phyloP scores from a whole-genome alignment of 192 early-diverging fungal genomes.

The Rhizophagus sp. region DNA sequence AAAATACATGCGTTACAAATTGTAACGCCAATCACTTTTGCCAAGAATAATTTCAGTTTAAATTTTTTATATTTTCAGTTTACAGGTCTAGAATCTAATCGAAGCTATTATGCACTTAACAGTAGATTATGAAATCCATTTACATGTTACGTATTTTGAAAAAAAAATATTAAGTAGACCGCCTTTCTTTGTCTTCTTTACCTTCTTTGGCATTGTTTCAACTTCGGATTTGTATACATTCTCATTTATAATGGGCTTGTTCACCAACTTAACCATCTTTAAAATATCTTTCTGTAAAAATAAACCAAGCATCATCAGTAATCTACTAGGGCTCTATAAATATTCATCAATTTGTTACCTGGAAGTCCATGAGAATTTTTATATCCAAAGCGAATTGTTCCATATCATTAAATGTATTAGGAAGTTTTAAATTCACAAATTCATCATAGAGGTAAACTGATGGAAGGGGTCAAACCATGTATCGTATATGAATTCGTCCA shows the following conservation, averaged over 20 bases:
- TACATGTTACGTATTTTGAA: too few relatives aligned
- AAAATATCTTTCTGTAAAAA: slow-evolving; percentile 16
- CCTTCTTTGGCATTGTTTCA: neutral
- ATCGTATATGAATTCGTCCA: too few relatives aligned
- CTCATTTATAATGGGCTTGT: neutral
- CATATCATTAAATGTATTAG: slow-evolving; percentile 6
- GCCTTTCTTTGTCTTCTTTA: neutral
- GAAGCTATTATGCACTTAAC: too few relatives aligned
- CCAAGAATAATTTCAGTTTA: too few relatives aligned
- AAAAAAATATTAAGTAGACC: too few relatives aligned
- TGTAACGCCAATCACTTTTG: too few relatives aligned
- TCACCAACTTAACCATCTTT: slow-evolving; percentile 12
- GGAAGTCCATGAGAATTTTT: slow-evolving; percentile 12
- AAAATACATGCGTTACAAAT: too few relatives aligned
- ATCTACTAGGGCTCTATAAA: neutral
- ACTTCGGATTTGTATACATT: slow-evolving; percentile 23
- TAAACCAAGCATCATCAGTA: slow-evolving; percentile 11
- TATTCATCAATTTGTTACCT: slow-evolving; percentile 20
- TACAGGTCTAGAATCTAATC: too few relatives aligned
- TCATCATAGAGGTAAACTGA: slow-evolving; percentile 22
- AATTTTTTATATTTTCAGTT: too few relatives aligned
- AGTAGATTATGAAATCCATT: too few relatives aligned
- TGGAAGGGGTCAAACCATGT: neutral
- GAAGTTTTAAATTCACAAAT: neutral
- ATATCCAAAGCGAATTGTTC: slow-evolving; percentile 20